A percentile compares a stretch with the other conserved stretches of the same genome.
Conservation (phyloP, 805 yeast genomes). For the Candida odintsovae region DNA sequence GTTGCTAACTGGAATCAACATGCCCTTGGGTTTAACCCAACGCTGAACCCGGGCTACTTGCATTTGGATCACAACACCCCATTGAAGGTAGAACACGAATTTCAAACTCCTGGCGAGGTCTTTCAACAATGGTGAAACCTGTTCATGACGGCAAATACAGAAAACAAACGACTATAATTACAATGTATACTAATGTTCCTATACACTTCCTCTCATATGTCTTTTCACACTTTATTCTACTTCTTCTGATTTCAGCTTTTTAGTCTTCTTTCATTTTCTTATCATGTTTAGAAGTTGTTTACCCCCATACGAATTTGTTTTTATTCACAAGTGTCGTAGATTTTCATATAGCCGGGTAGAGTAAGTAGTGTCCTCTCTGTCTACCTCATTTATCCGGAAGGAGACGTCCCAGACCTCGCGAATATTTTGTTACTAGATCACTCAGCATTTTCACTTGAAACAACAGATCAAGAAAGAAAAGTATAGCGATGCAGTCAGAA, state of each 20-base stretch:
- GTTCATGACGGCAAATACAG: not conserved
- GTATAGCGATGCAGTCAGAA: no score
- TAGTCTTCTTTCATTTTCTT: no score
- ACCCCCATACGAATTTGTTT: not conserved
- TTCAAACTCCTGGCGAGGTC: slow-evolving; percentile 5
- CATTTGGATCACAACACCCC: slow-evolving; percentile 13
- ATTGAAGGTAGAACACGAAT: slow-evolving; percentile 6
- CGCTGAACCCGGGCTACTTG: slow-evolving; percentile 15
- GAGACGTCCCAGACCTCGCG: no score
- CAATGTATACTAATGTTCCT: not conserved
- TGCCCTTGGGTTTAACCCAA: slow-evolving; percentile 1
- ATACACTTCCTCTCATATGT: not conserved
- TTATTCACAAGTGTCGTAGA: no score
- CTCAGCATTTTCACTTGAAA: not conserved
- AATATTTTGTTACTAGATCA: no score
- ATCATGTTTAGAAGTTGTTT: not conserved
- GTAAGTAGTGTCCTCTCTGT: no score
- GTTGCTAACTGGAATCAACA: slow-evolving; percentile 15
- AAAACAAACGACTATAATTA: not conserved
- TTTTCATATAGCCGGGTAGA: no score
- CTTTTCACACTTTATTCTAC: not conserved
- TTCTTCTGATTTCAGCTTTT: not conserved
- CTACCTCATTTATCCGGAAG: no score
- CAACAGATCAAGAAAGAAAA: not conserved
- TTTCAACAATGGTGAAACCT: slow-evolving; percentile 15